Evolutionary conservation across 495 filamentous ascomycete genomes (phyloP).

Genomic region (Thozetella sp.): DNA sequence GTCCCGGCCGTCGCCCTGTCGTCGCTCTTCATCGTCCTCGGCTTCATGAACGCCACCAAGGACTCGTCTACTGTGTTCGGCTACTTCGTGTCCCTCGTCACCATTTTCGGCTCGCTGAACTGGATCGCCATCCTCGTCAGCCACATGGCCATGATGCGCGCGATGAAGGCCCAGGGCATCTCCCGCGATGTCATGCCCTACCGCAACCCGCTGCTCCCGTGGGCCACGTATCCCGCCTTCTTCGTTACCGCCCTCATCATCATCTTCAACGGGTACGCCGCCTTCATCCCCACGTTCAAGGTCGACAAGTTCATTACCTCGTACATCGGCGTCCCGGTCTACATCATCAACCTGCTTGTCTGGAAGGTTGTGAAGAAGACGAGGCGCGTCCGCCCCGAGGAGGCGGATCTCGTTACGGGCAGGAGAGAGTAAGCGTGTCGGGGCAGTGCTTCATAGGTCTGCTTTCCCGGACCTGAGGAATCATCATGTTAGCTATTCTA

Average conservation of each 20-base stretch:
- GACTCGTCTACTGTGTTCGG: conserved; percentile 71
- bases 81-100: conserved; percentile 86
- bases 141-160: conserved; percentile 79
- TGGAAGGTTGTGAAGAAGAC: conserved; percentile 35
- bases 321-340: conserved; percentile 82
- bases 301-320: conserved; percentile 80
- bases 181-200: conserved; percentile 67
- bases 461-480: too few species aligned
- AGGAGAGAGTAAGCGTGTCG: conserved; percentile 11
- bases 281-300: conserved; percentile 57
- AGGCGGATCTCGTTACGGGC: conserved; percentile 26
- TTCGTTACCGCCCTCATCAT: conserved; percentile 72
- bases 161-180: conserved; percentile 73
- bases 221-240: conserved; percentile 69
- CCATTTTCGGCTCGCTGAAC: conserved; percentile 78
- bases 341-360: conserved; percentile 50
- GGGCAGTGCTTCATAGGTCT: too few species aligned
- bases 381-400: conserved; percentile 26
- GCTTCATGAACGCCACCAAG: conserved; percentile 76
- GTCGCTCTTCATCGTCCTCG: conserved; percentile 65
- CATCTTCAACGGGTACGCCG: conserved; percentile 74
- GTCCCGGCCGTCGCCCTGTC: conserved; percentile 65
- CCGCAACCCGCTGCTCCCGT: conserved; percentile 68
- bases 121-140: conserved; percentile 85
- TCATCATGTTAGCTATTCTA: too few species aligned